Evolutionary conservation across 192 early-diverging fungal genomes (phyloP).

Genomic region (Mortierella alpina): DNA sequence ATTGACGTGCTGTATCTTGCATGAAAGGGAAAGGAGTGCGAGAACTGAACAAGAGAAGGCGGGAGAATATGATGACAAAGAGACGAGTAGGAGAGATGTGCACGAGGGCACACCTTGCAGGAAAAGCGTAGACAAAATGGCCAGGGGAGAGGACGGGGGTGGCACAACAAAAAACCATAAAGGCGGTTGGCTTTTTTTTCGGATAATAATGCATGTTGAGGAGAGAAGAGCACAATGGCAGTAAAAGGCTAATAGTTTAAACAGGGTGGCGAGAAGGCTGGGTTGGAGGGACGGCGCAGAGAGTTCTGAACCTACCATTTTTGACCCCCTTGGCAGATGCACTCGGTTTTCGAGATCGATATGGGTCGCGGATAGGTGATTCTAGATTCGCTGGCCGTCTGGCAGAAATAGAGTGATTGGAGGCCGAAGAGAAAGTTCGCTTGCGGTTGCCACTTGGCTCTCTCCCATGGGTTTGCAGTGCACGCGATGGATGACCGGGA

Average conservation of each 20-base stretch:
- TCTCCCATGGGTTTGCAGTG: too few relatives aligned
- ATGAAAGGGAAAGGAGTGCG: neutral
- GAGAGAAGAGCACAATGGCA: neutral
- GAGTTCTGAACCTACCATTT: conserved; percentile 6
- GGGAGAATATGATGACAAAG: neutral
- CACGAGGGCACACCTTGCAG: too few relatives aligned
- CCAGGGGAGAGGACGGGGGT: neutral
- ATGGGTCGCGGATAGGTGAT: conserved; percentile 22
- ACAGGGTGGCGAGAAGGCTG: too few relatives aligned
- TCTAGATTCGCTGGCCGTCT: conserved; percentile 12
- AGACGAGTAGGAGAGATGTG: neutral
- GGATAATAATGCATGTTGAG: too few relatives aligned
- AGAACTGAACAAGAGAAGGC: neutral
- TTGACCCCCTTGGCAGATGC: conserved; percentile 21
- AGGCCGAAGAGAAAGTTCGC: neutral
- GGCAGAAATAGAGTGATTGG: neutral
- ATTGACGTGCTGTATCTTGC: too few relatives aligned
- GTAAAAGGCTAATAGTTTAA: too few relatives aligned
- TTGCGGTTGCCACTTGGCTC: neutral
- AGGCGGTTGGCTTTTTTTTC: neutral
- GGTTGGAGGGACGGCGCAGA: neutral
- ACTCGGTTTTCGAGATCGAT: conserved; percentile 16
- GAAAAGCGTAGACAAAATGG: neutral
- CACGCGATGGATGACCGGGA: too few relatives aligned
- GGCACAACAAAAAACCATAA: neutral